phyloP scores from a whole-genome alignment of 768 basidiomycete genomes.

The Rhizopogon roseolus region DNA sequence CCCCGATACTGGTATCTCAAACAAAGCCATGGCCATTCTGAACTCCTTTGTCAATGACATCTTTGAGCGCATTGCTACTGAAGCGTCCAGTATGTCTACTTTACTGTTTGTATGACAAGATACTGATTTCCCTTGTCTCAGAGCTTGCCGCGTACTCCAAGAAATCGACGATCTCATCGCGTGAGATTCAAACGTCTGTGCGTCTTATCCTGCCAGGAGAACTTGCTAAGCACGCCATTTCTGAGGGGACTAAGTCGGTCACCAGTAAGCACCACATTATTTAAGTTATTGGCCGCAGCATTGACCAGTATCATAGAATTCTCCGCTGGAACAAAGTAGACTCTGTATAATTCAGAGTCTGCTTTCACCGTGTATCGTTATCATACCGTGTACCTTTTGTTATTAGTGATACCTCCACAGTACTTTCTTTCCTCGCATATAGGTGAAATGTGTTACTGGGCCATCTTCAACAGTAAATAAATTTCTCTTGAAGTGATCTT shows the following conservation, averaged over 20 bases:
- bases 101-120: background rate
- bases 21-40: constrained; percentile 82
- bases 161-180: constrained; percentile 89
- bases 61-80: constrained; percentile 75
- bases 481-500: too few relatives aligned
- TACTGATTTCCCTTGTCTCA: constrained; percentile 16
- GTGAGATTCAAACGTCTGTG: constrained; percentile 84
- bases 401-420: constrained; percentile 26
- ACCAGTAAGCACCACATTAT: constrained; percentile 44
- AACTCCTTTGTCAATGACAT: constrained; percentile 86
- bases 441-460: background rate
- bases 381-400: constrained; percentile 25
- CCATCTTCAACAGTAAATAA: background rate
- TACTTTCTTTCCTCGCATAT: background rate
- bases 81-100: constrained; percentile 53
- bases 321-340: constrained; percentile 55
- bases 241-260: constrained; percentile 74
- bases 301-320: constrained; percentile 38
- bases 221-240: constrained; percentile 85
- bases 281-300: background rate
- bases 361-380: constrained; percentile 26
- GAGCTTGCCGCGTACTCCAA: constrained; percentile 84
- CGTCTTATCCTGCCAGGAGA: constrained; percentile 83
- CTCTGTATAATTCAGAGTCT: too few relatives aligned
- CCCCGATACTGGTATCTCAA: constrained; percentile 91